Conservation (phyloP, 495 filamentous ascomycete genomes). For the Penicillium daleae region DNA sequence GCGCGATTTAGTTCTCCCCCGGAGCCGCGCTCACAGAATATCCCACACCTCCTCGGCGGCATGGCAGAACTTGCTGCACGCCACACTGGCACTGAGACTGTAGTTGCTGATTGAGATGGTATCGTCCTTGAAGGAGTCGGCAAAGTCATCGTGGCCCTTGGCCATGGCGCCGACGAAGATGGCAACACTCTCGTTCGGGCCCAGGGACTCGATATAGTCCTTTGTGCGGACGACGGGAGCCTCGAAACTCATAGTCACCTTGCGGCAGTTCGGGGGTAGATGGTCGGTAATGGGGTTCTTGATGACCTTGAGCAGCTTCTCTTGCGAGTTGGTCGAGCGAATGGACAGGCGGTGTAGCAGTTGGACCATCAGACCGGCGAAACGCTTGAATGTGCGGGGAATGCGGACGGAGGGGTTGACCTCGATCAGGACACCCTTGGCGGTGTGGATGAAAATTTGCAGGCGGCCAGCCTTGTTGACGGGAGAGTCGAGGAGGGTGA, state of each 20-base stretch:
- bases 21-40: slow-evolving; percentile 64
- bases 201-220: slow-evolving; percentile 82
- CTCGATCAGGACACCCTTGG: slow-evolving; percentile 95
- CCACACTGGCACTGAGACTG: slow-evolving; percentile 93
- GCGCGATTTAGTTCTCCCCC: slow-evolving; percentile 14
- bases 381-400: slow-evolving; percentile 97
- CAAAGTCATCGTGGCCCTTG: slow-evolving; percentile 93
- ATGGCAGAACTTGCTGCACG: slow-evolving; percentile 99
- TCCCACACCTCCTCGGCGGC: slow-evolving; percentile 96
- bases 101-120: slow-evolving; percentile 98
- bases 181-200: slow-evolving; percentile 85
- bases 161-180: slow-evolving; percentile 99
- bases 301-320: slow-evolving; percentile 97
- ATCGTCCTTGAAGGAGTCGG: slow-evolving; percentile 92
- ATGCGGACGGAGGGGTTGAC: slow-evolving; percentile 97
- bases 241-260: slow-evolving; percentile 94
- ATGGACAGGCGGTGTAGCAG: slow-evolving; percentile 96
- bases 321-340: slow-evolving; percentile 90
- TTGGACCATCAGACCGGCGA: slow-evolving; percentile 98
- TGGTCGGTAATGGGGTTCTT: slow-evolving; percentile 97
- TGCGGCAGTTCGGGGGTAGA: slow-evolving; percentile 93
- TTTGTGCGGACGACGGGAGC: slow-evolving; percentile 80
- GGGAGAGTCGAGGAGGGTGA: slow-evolving; percentile 95
- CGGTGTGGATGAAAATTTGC: slow-evolving; percentile 98
- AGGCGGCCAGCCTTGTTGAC: slow-evolving; percentile 97